Evolutionary conservation across 2,329 filamentous ascomycete genomes (phyloP), one percentile per base, ranked within the genome.

Genomic region (Septoria petroselini): DNA sequence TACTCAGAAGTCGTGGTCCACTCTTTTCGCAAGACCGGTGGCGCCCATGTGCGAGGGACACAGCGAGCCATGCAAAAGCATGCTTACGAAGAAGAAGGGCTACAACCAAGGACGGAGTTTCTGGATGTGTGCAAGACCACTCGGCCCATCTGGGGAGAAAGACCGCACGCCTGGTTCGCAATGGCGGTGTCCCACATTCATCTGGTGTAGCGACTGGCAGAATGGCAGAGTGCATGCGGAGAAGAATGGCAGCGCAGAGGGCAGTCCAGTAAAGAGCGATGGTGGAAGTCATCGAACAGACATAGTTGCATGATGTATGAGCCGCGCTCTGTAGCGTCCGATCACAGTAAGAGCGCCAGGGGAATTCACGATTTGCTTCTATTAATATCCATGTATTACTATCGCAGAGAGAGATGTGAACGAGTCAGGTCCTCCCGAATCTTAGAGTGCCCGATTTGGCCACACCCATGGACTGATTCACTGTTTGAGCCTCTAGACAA

Each of bases 131-230:
- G 67, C 79, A 66, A 71, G 91, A 33, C 93, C 93, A 3, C 71
- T 97, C 1, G 91, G 90, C 0, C 90, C 90, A 1, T 87, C 84
- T 18, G 93, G 90, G 0, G 81, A 85, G 59, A 93, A 93, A 66
- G 91, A 95, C 69, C 85, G 76, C 52, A 46, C 43, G 23, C 21
- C 43, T 14, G 85, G 84, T 2, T 90, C 89, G 0, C 78, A 93
- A 65, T 96, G 91, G 88, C 81, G 88, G 35, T 97, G 91, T 68
- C 75, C 79, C 2, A 95, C 89, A 0, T 96, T 96, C 61, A 89
- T 83, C 37, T 84, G 81, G 81, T 76, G 73, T 37, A 83, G 76
- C 60, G 81, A 84, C 63, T 83, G 78, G 81, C 52, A 55, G 33
- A 40, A 48, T 7, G 46, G 50, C 7, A 55, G 48, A 27, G 44